These are phyloP conservation scores for Ceratocystis papillata DNA, from an alignment of 2,329 filamentous ascomycete species.

Conservation along the genomic window DNA sequence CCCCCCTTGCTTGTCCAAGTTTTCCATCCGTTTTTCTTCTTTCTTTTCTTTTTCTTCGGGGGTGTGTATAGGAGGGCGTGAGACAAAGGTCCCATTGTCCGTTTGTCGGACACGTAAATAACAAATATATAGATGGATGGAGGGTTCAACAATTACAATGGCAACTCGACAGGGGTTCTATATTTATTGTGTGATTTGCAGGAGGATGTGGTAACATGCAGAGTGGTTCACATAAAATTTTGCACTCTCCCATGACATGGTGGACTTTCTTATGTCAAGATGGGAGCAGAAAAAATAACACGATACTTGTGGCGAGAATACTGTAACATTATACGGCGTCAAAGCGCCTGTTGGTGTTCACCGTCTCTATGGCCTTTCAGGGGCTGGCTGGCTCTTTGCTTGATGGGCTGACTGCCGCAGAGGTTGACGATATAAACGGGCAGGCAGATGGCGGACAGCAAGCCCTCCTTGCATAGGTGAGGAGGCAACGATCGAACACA, in stretches of 20 bases:
- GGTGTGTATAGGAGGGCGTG: neutral
- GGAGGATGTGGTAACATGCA: slow-evolving; percentile 11
- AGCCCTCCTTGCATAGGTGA: too few species aligned
- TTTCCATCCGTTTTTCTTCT: neutral
- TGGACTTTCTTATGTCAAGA: neutral
- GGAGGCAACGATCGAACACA: neutral
- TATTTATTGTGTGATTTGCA: slow-evolving; percentile 8
- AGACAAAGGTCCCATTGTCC: slow-evolving; percentile 1
- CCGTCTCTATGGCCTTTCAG: too few species aligned
- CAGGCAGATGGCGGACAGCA: too few species aligned
- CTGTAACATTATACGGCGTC: neutral
- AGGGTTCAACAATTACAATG: neutral
- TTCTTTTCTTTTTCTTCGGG: neutral
- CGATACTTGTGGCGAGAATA: neutral
- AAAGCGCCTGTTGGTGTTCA: neutral
- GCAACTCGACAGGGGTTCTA: neutral
- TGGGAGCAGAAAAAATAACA: neutral
- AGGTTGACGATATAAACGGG: too few species aligned
- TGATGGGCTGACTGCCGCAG: too few species aligned
- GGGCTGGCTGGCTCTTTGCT: too few species aligned
- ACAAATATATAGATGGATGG: neutral
- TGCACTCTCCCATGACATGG: neutral
- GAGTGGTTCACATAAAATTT: neutral
- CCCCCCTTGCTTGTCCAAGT: slow-evolving; percentile 4
- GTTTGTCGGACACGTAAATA: neutral